A percentile compares a stretch with the other conserved stretches of the same genome.
phyloP scores from a whole-genome alignment of 2,329 filamentous ascomycete species.

The Fusarium palustre region DNA sequence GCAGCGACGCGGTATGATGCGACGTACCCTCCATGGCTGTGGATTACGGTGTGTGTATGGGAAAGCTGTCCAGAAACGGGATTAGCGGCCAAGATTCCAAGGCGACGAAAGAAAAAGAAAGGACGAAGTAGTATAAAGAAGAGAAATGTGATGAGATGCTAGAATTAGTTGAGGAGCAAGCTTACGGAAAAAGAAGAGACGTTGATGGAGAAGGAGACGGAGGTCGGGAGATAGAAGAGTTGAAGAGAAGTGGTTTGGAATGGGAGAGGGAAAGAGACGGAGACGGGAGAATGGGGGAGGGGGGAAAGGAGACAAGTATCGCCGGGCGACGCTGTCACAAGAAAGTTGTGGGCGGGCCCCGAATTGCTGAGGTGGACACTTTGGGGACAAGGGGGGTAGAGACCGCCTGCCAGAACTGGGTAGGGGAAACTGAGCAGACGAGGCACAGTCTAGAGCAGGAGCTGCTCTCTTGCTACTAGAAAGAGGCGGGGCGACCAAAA shows the following conservation, averaged over 20 bases:
- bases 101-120: conserved; percentile 38
- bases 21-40: conserved; percentile 68
- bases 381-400: conserved; percentile 40
- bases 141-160: conserved; percentile 32
- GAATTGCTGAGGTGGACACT: conserved; percentile 50
- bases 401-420: conserved; percentile 47
- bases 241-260: conserved; percentile 47
- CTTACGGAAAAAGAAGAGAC: conserved; percentile 48
- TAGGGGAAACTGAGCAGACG: conserved; percentile 31
- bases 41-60: conserved; percentile 54
- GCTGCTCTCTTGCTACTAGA: conserved; percentile 18
- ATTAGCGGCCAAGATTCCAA: conserved; percentile 46
- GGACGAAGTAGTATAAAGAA: conserved; percentile 40
- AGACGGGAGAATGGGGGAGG: conserved; percentile 46
- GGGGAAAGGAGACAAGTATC: conserved; percentile 52
- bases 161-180: conserved; percentile 30
- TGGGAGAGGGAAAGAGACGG: conserved; percentile 47
- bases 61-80: conserved; percentile 52
- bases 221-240: conserved; percentile 46
- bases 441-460: conserved; percentile 40
- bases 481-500: conserved; percentile 40
- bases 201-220: conserved; percentile 50
- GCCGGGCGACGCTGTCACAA: conserved; percentile 51
- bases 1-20: conserved; percentile 47
- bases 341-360: conserved; percentile 54